These are phyloP conservation scores for Nephelium lappaceum DNA, from an alignment of 345 rosid genomes.

Conservation along the genomic window DNA sequence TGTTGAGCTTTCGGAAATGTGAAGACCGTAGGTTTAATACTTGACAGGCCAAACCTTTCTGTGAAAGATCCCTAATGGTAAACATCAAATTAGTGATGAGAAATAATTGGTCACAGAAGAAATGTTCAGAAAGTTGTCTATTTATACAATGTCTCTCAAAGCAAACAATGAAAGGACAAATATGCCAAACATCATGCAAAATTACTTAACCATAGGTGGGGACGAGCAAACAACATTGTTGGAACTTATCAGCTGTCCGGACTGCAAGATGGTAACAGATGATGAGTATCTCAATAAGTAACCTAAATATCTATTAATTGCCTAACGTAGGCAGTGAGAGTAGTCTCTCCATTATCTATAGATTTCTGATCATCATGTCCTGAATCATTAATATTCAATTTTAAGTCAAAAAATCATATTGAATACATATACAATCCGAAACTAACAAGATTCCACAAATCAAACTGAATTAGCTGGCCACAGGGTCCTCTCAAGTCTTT, in stretches of 20 bases:
- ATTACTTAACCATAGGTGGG: not conserved
- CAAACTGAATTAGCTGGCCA: not conserved
- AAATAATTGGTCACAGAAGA: not conserved
- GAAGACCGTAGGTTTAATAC: slow-evolving; percentile 70
- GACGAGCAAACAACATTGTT: not conserved
- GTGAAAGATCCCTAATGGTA: slow-evolving; percentile 63
- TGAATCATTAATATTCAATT: not conserved
- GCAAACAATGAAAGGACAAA: not conserved
- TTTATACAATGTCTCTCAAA: not conserved
- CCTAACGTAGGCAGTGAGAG: not conserved
- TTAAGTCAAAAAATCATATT: not conserved
- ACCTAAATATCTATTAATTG: not conserved
- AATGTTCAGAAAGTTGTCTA: not conserved
- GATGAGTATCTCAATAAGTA: not conserved
- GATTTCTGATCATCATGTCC: not conserved
- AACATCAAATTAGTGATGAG: slow-evolving; percentile 27
- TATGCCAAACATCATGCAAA: not conserved
- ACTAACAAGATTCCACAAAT: not conserved
- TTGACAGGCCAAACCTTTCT: slow-evolving; percentile 70
- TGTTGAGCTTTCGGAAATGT: slow-evolving; percentile 70
- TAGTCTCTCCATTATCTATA: not conserved
- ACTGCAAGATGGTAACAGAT: not conserved
- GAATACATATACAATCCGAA: not conserved
- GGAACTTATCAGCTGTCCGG: not conserved
- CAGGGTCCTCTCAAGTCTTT: not conserved